Conservation (phyloP, 2,329 filamentous ascomycete species). For the Apiospora sp. region DNA sequence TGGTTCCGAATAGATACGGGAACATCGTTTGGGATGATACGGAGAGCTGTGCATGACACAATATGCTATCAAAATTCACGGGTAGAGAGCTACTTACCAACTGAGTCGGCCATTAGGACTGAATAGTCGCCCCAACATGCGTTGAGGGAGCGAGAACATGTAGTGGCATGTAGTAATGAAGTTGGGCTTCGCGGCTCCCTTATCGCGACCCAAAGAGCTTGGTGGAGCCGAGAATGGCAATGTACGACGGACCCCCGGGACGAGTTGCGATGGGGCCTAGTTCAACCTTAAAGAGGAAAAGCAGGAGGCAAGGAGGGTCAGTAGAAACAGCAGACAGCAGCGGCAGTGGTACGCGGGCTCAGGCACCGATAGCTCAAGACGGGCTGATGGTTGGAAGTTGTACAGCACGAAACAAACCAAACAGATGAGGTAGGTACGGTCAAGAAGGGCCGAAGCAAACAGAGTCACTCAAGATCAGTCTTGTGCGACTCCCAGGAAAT, state of each 20-base stretch:
- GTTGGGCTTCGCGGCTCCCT: constrained; percentile 10
- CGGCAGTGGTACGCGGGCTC: constrained; percentile 12
- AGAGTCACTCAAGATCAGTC: neutral
- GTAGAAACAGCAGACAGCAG: neutral
- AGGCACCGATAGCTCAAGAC: neutral
- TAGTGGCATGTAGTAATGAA: constrained; percentile 12
- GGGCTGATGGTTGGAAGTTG: neutral
- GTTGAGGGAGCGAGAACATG: neutral
- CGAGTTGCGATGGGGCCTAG: neutral
- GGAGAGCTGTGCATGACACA: neutral
- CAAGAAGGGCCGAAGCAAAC: neutral
- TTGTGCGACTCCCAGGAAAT: neutral
- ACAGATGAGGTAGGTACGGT: neutral
- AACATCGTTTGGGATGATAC: neutral
- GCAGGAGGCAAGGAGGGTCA: neutral
- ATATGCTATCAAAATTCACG: neutral
- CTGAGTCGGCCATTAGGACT: constrained; percentile 58
- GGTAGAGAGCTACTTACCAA: constrained; percentile 50
- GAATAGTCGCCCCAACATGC: constrained; percentile 19
- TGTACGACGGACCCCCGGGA: constrained; percentile 9
- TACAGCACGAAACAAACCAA: constrained; percentile 2
- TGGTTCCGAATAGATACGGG: constrained; percentile 5
- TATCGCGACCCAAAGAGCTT: constrained; percentile 4
- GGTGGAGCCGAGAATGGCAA: neutral
- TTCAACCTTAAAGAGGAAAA: neutral